These are phyloP conservation scores for Nidularia pulvinata DNA, from an alignment of 768 basidiomycete species.

Conservation along the genomic window DNA sequence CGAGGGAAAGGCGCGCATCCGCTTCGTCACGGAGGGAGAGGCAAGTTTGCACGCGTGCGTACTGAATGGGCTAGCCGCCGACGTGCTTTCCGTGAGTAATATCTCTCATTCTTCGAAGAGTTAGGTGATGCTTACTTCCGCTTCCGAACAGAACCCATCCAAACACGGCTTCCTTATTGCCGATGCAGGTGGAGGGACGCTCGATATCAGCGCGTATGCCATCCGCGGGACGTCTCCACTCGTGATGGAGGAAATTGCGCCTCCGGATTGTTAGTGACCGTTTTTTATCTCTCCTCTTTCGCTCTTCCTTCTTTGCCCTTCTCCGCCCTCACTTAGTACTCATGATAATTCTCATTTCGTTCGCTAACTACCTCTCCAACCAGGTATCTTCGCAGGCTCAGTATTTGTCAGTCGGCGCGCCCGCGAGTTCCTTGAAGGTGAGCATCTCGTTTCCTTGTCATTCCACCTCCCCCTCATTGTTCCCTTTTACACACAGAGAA, in stretches of 20 bases:
- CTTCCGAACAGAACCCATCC: slow-evolving; percentile 55
- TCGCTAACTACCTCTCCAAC: too few species aligned
- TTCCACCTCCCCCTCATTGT: too few species aligned
- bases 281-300: too few species aligned
- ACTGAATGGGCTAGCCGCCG: slow-evolving; percentile 73
- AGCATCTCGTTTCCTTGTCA: slow-evolving; percentile 2
- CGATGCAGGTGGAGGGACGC: slow-evolving; percentile 80
- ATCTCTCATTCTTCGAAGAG: background rate
- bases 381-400: slow-evolving; percentile 83
- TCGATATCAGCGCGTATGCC: slow-evolving; percentile 81
- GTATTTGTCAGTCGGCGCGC: slow-evolving; percentile 82
- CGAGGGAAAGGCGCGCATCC: slow-evolving; percentile 68
- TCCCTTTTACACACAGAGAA: slow-evolving; percentile 47
- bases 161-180: slow-evolving; percentile 79
- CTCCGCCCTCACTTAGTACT: too few species aligned
- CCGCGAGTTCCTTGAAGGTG: slow-evolving; percentile 71
- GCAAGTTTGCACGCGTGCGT: slow-evolving; percentile 84
- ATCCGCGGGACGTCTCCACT: slow-evolving; percentile 70
- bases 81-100: slow-evolving; percentile 73
- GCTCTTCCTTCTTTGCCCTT: too few species aligned
- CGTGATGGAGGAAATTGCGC: slow-evolving; percentile 82
- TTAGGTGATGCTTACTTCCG: background rate
- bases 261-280: slow-evolving; percentile 86
- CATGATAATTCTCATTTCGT: too few species aligned
- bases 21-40: slow-evolving; percentile 85